phyloP scores from a whole-genome alignment of 1,139 yeast genomes.

The Suhomyces atakaporum region DNA sequence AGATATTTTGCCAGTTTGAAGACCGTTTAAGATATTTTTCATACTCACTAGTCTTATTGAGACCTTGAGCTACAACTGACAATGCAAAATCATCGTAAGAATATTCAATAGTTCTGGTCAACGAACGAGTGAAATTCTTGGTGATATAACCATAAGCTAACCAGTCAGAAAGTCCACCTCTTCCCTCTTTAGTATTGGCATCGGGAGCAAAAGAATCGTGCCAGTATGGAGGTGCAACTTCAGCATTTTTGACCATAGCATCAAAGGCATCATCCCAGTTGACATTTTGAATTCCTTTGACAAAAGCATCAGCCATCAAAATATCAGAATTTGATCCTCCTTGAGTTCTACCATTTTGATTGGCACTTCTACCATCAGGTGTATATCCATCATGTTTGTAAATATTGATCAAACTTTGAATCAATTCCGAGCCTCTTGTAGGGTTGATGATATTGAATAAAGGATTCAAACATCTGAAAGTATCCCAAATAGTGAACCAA shows the following conservation, averaged over 20 bases:
- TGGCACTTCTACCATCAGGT: conserved; percentile 43
- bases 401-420: conserved; percentile 31
- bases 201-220: conserved; percentile 30
- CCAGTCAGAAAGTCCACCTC: conserved; percentile 39
- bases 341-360: conserved; percentile 42
- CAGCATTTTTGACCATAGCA: conserved; percentile 43
- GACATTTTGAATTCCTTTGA: conserved; percentile 27
- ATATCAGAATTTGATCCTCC: conserved; percentile 45
- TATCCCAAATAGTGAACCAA: conserved; percentile 45
- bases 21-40: conserved; percentile 35
- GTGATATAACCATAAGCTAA: conserved; percentile 31
- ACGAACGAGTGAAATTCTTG: conserved; percentile 31
- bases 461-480: conserved; percentile 38
- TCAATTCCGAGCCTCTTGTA: conserved; percentile 31
- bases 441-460: conserved; percentile 32
- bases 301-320: conserved; percentile 40
- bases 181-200: conserved; percentile 30
- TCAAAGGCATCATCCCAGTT: conserved; percentile 35
- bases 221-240: conserved; percentile 30
- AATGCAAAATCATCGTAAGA: conserved; percentile 41
- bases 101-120: conserved; percentile 41
- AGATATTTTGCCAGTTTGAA: conserved; percentile 39
- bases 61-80: conserved; percentile 35
- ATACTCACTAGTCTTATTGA: conserved; percentile 25
- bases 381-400: conserved; percentile 38